Conservation (phyloP, 2,329 filamentous ascomycete species). For the Fusarium lyarnte region DNA sequence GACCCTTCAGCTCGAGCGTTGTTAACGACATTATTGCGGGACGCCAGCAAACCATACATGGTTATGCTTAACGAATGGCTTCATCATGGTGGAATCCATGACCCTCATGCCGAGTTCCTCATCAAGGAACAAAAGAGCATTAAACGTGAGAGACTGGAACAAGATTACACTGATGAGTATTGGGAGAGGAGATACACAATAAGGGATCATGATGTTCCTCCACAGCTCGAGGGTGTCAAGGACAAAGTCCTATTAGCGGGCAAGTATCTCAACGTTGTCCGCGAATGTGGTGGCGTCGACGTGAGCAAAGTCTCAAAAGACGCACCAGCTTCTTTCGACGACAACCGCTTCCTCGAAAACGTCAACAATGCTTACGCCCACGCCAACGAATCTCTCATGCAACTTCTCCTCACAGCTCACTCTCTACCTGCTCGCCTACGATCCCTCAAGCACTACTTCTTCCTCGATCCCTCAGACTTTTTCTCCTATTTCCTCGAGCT, state of each 20-base stretch:
- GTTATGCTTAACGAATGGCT: conserved; percentile 98
- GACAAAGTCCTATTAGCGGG: conserved; percentile 95
- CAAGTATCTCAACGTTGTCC: conserved; percentile 97
- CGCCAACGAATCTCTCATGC: conserved; percentile 92
- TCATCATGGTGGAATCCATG: conserved; percentile 93
- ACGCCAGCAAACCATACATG: conserved; percentile 96
- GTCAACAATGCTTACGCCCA: conserved; percentile 95
- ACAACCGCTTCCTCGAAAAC: conserved; percentile 91
- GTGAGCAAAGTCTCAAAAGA: conserved; percentile 88
- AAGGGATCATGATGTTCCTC: conserved; percentile 88
- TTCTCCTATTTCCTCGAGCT: conserved; percentile 98
- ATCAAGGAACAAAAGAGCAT: conserved; percentile 98
- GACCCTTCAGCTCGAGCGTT: conserved; percentile 88
- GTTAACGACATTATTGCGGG: conserved; percentile 82
- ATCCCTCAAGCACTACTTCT: conserved; percentile 98
- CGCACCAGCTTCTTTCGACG: conserved; percentile 92
- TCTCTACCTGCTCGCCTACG: conserved; percentile 85
- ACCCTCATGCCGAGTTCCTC: conserved; percentile 92
- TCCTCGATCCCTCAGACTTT: conserved; percentile 96
- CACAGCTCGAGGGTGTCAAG: conserved; percentile 88
- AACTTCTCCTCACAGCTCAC: conserved; percentile 91
- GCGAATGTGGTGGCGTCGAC: conserved; percentile 96
- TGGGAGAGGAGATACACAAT: conserved; percentile 99
- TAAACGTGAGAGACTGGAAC: conserved; percentile 85
- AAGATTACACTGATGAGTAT: conserved; percentile 98